Base-by-base conservation (phyloP, 2,329 filamentous ascomycete species). In the Diaporthe citriasiana region DNA sequence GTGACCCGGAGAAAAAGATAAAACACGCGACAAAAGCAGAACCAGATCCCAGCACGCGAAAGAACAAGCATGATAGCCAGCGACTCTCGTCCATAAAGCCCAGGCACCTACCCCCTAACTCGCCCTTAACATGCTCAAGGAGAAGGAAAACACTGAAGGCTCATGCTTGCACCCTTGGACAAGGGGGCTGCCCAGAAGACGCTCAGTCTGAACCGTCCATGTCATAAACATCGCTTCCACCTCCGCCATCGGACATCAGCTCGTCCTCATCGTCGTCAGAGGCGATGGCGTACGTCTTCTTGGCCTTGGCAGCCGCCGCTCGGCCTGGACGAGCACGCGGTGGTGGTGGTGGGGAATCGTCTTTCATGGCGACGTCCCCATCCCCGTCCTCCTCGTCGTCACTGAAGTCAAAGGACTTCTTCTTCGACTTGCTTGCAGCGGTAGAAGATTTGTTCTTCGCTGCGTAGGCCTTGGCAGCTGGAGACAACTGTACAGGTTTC, bases 401-500 rank as follows among this genome's bases (percentile, higher is more conserved):
- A 25, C 80, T 81, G 30, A 75, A 75, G 17, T 74, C 74, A 33
- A 83, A 76, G 15, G 80, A 77, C 71, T 84, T 83, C 73, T 80
- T 80, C 73, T 79, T 80, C 2, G 81, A 76, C 77, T 83, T 84
- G 53, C 72, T 40, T 6, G 59, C 53, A 27, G 60, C 68, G 45
- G 65, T 57, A 0, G 71, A 59, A 38, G 79, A 7, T 13, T 72
- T 79, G 76, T 88, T 85, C 77, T 88, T 89, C 30, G 85, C 84
- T 10, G 88, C 88, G 76, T 90, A 90, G 0, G 89, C 88, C 79
- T 95, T 95, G 4, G 92, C 92, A 5, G 93, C 92, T 0, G 93
- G 92, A 4, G 91, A 93, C 33, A 92, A 84, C 76, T 87, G 85
- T 78, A 87, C 87, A 25, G 85, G 75, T 78, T 82, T 84, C 81